Base-by-base conservation (phyloP, 2,329 filamentous ascomycete species). In the Pyricularia sp. region DNA sequence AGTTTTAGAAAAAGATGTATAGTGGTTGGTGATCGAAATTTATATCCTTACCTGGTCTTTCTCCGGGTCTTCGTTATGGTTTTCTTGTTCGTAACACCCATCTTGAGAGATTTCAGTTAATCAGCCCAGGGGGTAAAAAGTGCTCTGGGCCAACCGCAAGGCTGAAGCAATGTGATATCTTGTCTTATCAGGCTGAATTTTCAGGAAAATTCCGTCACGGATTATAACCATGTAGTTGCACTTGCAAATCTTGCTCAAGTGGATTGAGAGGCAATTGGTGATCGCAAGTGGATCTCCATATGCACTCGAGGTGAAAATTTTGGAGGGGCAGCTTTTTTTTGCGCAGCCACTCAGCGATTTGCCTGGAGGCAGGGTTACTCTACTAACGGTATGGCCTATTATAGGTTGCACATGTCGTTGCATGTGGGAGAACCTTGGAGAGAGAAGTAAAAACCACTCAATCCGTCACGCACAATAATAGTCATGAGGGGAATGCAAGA, bases 41-140 rank as follows among this genome's bases (percentile, higher is more conserved):
- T 36, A 28, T 66, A 14, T 50, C 70, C 79, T 69, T 80, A 90
- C 90, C 90, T 88, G 25, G 85, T 88, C 75, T 88, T 87, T 72
- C 90, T 86, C 79, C 92, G 87, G 3, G 90, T 94, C 81, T 94
- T 94, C 69, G 87, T 88, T 71, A 88, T 83, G n/a, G 87, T 89
- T 64, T 84, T 82, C 76, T 89, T 89, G 72, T 86, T 87, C 33
- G 84, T 81, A 71, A 91, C 85, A 64, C 90, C 91, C 91, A 93
- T 93, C 70, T 74, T 84, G 72, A 68, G 4, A 33, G 67, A 31
- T 66, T 42, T 63, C 33, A 3, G n/a, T 50, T 58, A 65, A 23
- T 5, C 20, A 69, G 10, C 23, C 4, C 9, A 26, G 25, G 23
- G 10, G 11, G 58, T 61, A 26, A 25, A 3, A 9, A 61, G n/a